A percentile compares a stretch with the other conserved stretches of the same genome.
phyloP scores from a whole-genome alignment of 1,284 basidiomycete genomes.

The Puccinia polysora region DNA sequence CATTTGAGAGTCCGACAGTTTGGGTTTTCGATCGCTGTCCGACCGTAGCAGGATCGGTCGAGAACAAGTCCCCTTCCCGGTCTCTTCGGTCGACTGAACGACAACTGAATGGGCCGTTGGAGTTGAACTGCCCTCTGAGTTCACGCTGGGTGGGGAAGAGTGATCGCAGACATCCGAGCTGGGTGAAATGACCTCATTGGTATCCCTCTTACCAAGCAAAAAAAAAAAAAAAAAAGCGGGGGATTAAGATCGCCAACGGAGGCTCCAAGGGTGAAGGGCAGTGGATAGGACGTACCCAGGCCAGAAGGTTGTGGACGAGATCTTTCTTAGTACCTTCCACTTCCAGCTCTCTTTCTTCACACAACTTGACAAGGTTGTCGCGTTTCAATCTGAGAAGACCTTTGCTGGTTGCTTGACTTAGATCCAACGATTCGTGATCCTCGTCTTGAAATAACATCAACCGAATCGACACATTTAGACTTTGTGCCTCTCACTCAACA shows the following conservation, averaged over 20 bases:
- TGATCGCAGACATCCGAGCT: conserved; percentile 41
- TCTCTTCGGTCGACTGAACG: conserved; percentile 54
- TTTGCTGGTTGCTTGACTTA: conserved; percentile 72
- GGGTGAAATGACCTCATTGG: conserved; percentile 45
- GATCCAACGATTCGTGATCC: conserved; percentile 61
- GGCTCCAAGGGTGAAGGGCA: too few relatives aligned
- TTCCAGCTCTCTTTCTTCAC: conserved; percentile 70
- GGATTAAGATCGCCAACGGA: too few relatives aligned
- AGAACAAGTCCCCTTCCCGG: conserved; percentile 59
- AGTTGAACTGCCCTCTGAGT: neutral
- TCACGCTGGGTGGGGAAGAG: neutral
- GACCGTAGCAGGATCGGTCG: conserved; percentile 21
- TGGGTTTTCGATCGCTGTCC: conserved; percentile 24
- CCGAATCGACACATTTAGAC: too few relatives aligned
- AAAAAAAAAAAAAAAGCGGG: too few relatives aligned
- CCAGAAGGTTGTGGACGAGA: conserved; percentile 74
- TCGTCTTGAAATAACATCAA: conserved; percentile 1
- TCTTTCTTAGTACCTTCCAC: conserved; percentile 82
- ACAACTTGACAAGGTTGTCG: conserved; percentile 79
- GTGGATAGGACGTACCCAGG: too few relatives aligned
- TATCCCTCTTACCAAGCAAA: too few relatives aligned
- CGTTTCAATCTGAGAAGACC: conserved; percentile 73
- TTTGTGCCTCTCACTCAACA: too few relatives aligned
- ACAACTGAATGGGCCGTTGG: conserved; percentile 52
- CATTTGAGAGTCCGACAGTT: neutral